Evolutionary conservation across 148 eudicot species (phyloP).

Genomic region (Cornus controversa): DNA sequence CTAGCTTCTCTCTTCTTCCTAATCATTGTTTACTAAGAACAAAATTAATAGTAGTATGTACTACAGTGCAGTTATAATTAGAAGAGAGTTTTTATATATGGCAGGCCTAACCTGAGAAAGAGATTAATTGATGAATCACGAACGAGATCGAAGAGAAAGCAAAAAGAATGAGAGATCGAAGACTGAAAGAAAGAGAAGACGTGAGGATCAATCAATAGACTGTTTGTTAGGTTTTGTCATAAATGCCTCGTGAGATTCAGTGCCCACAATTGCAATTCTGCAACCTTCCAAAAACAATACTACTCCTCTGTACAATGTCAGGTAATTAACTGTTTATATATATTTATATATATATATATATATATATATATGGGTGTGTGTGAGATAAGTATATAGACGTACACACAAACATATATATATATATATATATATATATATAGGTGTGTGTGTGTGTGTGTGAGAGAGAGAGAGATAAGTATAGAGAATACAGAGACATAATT

Average conservation of each 20-base stretch:
- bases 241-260: conserved; percentile 26
- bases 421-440: too few relatives aligned
- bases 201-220: not conserved
- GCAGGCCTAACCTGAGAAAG: not conserved
- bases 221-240: not conserved
- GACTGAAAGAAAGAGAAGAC: not conserved
- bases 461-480: too few relatives aligned
- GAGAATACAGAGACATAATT: too few relatives aligned
- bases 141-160: conserved; percentile 4
- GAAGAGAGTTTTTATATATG: not conserved
- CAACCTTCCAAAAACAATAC: not conserved
- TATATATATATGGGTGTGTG: too few relatives aligned
- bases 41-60: too few relatives aligned
- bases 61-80: too few relatives aligned
- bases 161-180: conserved; percentile 11
- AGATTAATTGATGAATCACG: not conserved
- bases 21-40: too few relatives aligned
- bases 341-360: not conserved
- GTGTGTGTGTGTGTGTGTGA: too few relatives aligned
- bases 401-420: too few relatives aligned
- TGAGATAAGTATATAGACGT: too few relatives aligned
- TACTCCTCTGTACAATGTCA: not conserved
- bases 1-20: too few relatives aligned
- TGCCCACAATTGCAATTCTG: conserved; percentile 6
- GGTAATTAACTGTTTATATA: not conserved